Evolutionary conservation across 148 eudicot species (phyloP).

Genomic region (Chenopodium suecicum): DNA sequence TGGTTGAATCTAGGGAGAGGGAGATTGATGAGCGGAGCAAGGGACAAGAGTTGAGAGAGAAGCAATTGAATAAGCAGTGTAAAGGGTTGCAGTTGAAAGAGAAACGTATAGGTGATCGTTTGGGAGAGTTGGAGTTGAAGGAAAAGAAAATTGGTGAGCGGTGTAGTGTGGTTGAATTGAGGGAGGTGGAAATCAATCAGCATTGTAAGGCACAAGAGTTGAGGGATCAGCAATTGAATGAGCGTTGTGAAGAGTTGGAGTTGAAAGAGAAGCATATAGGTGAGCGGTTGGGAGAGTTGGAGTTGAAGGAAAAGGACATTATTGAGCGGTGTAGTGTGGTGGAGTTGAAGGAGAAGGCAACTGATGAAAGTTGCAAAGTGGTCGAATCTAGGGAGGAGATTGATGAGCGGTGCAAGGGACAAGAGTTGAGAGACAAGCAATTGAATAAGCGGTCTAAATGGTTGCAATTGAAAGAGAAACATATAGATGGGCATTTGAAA

Average conservation of each 20-base stretch:
- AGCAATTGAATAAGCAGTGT: background rate
- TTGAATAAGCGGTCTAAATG: background rate
- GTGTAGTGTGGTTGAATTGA: background rate
- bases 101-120: background rate
- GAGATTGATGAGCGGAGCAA: background rate
- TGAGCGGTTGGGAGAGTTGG: constrained; percentile 3
- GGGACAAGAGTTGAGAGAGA: constrained; percentile 11
- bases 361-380: background rate
- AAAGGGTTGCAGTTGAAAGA: background rate
- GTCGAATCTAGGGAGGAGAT: background rate
- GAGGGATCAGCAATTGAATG: constrained; percentile 5
- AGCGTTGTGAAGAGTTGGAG: background rate
- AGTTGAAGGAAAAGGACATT: constrained; percentile 7
- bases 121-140: background rate
- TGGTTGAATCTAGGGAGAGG: background rate
- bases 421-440: constrained; percentile 13
- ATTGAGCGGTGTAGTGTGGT: constrained; percentile 7
- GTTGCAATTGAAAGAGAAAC: background rate
- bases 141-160: background rate
- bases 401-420: background rate
- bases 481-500: background rate
- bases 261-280: background rate
- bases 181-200: background rate
- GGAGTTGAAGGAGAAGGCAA: background rate
- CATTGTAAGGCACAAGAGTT: background rate